Evolutionary conservation across 140 eudicot species (phyloP), one percentile per base, ranked within the genome.

Genomic region (Erigeron philadelphicus): DNA sequence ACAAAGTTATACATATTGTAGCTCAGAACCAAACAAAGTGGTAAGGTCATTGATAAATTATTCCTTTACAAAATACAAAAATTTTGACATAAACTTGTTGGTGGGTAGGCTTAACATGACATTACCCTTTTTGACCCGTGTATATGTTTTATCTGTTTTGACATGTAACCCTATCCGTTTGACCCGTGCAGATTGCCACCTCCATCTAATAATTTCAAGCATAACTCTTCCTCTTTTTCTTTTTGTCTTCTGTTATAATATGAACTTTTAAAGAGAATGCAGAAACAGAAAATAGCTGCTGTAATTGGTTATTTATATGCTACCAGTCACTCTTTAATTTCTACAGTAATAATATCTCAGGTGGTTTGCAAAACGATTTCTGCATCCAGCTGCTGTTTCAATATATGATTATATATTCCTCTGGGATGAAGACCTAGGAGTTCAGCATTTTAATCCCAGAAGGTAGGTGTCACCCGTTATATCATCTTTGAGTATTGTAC

Each of bases 301-400:
- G 9, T 63, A 72, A 40, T 18, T 21, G n/a, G 13, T 9, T 50
- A 31, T 53, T 52, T 25, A 13, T 42, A 25, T 50, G 35, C 38
- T 40, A 63, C 42, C 31, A 64, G 9, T 11, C 8, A 13, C 58
- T 5, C 16, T 17, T 16, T 54, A 49, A 38, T 52, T 50, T 6
- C 23, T 8, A 10, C 48, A 50, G 38, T 50, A 50, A 50, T 48
- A 57, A 66, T 48, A 16, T 40, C n/a, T 52, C 78, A 90, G 97
- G 97, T 90, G 97, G 97, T 90, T 90, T 79, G 95, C 97, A 38
- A 90, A 90, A 71, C 86, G 97, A 56, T 90, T 90, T 75, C 81
- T 90, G 55, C 97, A 90, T 81, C 97, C 97, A 25, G 84, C 90
- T 69, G 73, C 85, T 48, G 97, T 90, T 25, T 79, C 95, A 6